Percentiles rank a stretch among this genome's conserved stretches.
phyloP scores from a whole-genome alignment of 1,284 basidiomycete genomes.

The Sanghuangporus baumii region DNA sequence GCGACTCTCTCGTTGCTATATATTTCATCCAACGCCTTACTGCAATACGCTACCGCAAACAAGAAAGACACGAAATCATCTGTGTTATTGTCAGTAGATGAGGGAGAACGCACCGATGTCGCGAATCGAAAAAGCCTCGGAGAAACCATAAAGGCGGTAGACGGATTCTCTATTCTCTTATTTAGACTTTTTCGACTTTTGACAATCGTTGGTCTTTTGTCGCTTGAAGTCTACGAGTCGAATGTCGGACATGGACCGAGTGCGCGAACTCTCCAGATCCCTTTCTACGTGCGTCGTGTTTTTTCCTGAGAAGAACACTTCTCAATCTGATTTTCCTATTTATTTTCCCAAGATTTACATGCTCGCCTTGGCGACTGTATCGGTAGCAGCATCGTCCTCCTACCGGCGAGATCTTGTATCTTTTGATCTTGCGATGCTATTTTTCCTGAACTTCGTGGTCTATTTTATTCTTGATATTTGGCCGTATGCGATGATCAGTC shows the following conservation, averaged over 20 bases:
- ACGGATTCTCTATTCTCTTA: slow-evolving; percentile 3
- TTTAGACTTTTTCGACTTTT: slow-evolving; percentile 11
- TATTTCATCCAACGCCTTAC: neutral
- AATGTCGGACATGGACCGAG: neutral
- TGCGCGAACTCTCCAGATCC: neutral
- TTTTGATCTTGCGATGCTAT: slow-evolving; percentile 28
- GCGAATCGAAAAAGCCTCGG: neutral
- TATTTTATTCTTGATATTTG: slow-evolving; percentile 47
- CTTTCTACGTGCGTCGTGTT: slow-evolving; percentile 10
- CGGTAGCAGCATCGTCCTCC: slow-evolving; percentile 16
- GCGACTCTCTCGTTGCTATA: slow-evolving; percentile 4
- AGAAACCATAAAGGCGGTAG: neutral
- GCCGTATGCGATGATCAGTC: slow-evolving; percentile 40
- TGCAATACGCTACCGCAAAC: neutral
- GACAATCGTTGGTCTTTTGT: slow-evolving; percentile 4
- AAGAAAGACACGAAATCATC: neutral
- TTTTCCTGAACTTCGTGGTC: slow-evolving; percentile 36
- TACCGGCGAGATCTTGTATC: slow-evolving; percentile 8
- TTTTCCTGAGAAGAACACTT: neutral
- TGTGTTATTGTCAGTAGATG: neutral
- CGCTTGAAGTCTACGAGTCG: slow-evolving; percentile 6
- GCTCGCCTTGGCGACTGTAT: slow-evolving; percentile 20
- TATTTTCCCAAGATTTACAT: slow-evolving; percentile 15
- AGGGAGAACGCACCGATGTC: neutral
- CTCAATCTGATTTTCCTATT: neutral